Percentiles rank a stretch among this genome's conserved stretches.
These are phyloP conservation scores for Tricholomella constricta DNA, from an alignment of 768 basidiomycete species.

Conservation along the genomic window DNA sequence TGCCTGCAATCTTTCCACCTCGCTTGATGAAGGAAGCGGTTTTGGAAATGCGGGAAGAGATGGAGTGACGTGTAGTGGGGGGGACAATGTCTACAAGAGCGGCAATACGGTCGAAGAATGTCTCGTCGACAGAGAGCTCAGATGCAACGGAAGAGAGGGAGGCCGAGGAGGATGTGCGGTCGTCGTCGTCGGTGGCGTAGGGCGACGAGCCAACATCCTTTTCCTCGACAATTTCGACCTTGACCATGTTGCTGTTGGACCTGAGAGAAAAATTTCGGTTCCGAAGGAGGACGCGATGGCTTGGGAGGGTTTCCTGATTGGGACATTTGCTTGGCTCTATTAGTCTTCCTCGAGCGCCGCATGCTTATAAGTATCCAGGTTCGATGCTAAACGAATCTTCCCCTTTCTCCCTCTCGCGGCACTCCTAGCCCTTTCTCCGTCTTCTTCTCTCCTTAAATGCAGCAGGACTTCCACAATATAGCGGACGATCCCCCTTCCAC, in stretches of 20 bases:
- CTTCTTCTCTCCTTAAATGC: constrained; percentile 31
- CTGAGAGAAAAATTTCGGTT: constrained; percentile 25
- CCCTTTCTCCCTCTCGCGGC: constrained; percentile 19
- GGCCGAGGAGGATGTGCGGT: constrained; percentile 66
- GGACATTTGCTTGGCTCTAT: constrained; percentile 29
- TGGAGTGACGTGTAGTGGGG: constrained; percentile 80
- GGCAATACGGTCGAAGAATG: constrained; percentile 81
- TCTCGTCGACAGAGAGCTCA: constrained; percentile 72
- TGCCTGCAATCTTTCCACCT: constrained; percentile 75
- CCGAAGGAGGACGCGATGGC: constrained; percentile 21
- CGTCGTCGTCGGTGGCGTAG: constrained; percentile 75
- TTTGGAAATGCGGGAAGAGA: constrained; percentile 60
- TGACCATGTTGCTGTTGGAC: constrained; percentile 69
- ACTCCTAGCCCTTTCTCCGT: constrained; percentile 16
- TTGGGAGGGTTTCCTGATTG: constrained; percentile 19
- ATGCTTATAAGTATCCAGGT: constrained; percentile 38
- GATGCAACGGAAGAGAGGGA: constrained; percentile 84
- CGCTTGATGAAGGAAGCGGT: constrained; percentile 68
- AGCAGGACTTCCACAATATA: constrained; percentile 32
- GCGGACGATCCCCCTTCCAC: constrained; percentile 22
- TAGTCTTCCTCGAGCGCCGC: constrained; percentile 30
- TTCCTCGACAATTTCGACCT: constrained; percentile 86
- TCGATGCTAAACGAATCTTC: constrained; percentile 24
- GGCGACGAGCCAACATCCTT: constrained; percentile 72
- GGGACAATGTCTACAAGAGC: constrained; percentile 97